These are phyloP conservation scores for Escallonia rubra DNA, from an alignment of 129 eudicot species.

Conservation along the genomic window DNA sequence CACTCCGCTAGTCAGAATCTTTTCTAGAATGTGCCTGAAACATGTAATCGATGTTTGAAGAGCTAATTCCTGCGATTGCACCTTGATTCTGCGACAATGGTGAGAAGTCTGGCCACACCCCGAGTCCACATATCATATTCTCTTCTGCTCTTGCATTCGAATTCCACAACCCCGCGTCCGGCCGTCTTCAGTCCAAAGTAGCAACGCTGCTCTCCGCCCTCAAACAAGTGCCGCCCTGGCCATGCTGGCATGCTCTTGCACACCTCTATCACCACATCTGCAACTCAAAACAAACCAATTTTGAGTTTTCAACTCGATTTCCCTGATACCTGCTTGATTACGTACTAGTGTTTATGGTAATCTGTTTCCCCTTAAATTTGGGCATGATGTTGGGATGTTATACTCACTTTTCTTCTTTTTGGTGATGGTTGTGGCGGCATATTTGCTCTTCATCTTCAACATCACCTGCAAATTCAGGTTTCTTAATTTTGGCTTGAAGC, in stretches of 20 bases:
- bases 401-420: conserved; percentile 89
- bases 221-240: conserved; percentile 86
- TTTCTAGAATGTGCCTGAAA: too few relatives aligned
- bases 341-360: too few relatives aligned
- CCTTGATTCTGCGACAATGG: conserved; percentile 60
- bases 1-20: too few relatives aligned
- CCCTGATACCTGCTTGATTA: too few relatives aligned
- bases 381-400: background rate
- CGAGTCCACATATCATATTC: conserved; percentile 98
- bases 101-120: conserved; percentile 77
- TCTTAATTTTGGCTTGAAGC: background rate
- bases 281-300: background rate
- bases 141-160: conserved; percentile 72
- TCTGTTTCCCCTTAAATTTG: too few relatives aligned
- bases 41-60: too few relatives aligned
- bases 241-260: conserved; percentile 77
- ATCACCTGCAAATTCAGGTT: conserved; percentile 48
- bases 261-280: conserved; percentile 89
- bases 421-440: conserved; percentile 79
- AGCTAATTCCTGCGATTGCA: background rate
- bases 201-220: conserved; percentile 84
- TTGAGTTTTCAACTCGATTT: too few relatives aligned
- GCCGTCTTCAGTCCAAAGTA: conserved; percentile 86
- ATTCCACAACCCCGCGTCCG: conserved; percentile 75
- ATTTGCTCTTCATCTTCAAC: conserved; percentile 97